phyloP scores from a whole-genome alignment of 2,329 filamentous ascomycete genomes.

The Ascochyta fabae region DNA sequence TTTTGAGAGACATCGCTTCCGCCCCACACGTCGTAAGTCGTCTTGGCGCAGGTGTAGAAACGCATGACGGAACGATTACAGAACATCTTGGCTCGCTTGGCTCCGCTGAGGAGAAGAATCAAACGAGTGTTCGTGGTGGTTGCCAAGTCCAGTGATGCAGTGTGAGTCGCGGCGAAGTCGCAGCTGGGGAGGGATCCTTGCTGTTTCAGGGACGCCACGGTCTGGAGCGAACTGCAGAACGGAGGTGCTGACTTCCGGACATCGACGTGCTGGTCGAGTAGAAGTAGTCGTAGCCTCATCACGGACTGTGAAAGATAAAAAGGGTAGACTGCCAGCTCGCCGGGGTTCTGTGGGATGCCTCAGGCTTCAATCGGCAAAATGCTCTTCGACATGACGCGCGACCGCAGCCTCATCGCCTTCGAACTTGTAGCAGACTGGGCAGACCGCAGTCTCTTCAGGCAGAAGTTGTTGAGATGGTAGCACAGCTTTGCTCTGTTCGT shows the following conservation, averaged over 20 bases:
- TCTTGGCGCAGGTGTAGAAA: constrained; percentile 4
- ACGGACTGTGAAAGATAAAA: background rate
- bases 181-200: constrained; percentile 11
- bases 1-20: constrained; percentile 17
- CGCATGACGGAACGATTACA: constrained; percentile 28
- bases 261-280: background rate
- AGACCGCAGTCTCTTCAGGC: constrained; percentile 47
- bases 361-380: constrained; percentile 52
- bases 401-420: constrained; percentile 73
- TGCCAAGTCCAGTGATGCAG: background rate
- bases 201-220: constrained; percentile 6
- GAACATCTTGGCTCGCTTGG: constrained; percentile 21
- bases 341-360: background rate
- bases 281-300: background rate
- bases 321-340: background rate
- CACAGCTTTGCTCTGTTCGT: constrained; percentile 38
- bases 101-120: background rate
- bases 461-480: constrained; percentile 28
- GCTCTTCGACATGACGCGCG: constrained; percentile 68
- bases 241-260: background rate
- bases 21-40: constrained; percentile 3
- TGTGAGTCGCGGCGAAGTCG: constrained; percentile 15
- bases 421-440: constrained; percentile 71
- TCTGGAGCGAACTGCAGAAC: constrained; percentile 3
- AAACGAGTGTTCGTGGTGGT: constrained; percentile 2